Conservation (phyloP, 352 stramenopile genomes). For the Globisporangium camurandrum region DNA sequence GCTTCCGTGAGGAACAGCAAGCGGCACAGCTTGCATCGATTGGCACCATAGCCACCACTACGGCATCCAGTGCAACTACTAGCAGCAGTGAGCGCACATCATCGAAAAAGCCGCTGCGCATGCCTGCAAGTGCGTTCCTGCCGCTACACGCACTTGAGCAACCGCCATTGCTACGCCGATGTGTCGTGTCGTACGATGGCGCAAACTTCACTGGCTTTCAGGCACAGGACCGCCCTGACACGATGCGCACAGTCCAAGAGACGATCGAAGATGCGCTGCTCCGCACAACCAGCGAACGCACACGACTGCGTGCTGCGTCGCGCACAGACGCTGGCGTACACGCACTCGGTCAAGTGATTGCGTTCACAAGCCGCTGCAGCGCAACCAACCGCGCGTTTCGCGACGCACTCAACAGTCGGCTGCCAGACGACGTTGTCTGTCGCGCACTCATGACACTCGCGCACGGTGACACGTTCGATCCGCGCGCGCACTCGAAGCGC, state of each 20-base stretch:
- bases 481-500: slow-evolving; percentile 29
- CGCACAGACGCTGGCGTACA: slow-evolving; percentile 92
- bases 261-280: slow-evolving; percentile 59
- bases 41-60: not conserved
- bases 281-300: slow-evolving; percentile 56
- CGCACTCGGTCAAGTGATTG: slow-evolving; percentile 83
- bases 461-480: slow-evolving; percentile 33
- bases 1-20: slow-evolving; percentile 6
- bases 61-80: not conserved
- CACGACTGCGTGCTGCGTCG: slow-evolving; percentile 82
- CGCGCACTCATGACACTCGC: slow-evolving; percentile 17
- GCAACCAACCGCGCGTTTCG: slow-evolving; percentile 37
- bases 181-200: slow-evolving; percentile 72
- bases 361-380: slow-evolving; percentile 76
- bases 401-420: slow-evolving; percentile 64
- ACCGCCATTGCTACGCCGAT: slow-evolving; percentile 17
- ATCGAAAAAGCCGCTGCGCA: slow-evolving; percentile 19
- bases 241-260: slow-evolving; percentile 62
- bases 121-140: slow-evolving; percentile 39
- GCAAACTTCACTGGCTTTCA: slow-evolving; percentile 73
- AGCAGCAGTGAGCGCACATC: not conserved
- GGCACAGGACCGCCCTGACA: slow-evolving; percentile 47
- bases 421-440: slow-evolving; percentile 55
- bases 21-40: not conserved
- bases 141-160: slow-evolving; percentile 15